phyloP scores from a whole-genome alignment of 1,284 basidiomycete species.

The Puccinia hordei region DNA sequence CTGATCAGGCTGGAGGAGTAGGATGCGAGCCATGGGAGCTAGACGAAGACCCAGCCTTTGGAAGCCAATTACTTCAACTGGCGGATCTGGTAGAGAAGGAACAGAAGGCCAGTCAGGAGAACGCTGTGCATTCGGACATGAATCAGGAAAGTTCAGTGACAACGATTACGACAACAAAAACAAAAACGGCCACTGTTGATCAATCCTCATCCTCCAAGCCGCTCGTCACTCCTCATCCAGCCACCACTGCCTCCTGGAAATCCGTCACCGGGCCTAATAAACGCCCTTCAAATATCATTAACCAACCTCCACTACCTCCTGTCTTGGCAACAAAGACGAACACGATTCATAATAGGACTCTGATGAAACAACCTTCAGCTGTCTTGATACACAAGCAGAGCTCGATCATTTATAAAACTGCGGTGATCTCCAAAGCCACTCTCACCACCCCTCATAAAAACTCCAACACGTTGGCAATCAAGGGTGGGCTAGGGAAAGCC shows the following conservation, averaged over 20 bases:
- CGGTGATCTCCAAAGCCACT: background rate
- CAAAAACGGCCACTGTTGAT: no score
- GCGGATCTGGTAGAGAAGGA: conserved; percentile 2
- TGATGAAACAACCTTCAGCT: no score
- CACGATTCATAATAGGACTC: no score
- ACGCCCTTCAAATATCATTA: background rate
- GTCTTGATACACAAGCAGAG: background rate
- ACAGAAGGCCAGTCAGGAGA: conserved; percentile 7
- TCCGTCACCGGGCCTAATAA: background rate
- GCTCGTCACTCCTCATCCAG: no score
- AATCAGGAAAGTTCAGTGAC: background rate
- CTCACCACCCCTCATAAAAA: background rate
- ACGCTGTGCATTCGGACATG: background rate
- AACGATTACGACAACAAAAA: background rate
- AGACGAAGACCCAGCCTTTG: background rate
- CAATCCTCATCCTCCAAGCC: no score
- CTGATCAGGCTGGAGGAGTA: background rate
- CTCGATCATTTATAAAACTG: background rate
- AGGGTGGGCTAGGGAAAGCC: background rate
- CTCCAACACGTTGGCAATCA: background rate
- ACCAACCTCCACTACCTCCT: background rate
- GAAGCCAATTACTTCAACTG: conserved; percentile 4
- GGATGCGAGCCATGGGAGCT: background rate
- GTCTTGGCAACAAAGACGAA: background rate
- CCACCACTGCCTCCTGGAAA: background rate